Base-by-base conservation (phyloP, 2,329 filamentous ascomycete species). In the Aspergillus eucalypticola region DNA sequence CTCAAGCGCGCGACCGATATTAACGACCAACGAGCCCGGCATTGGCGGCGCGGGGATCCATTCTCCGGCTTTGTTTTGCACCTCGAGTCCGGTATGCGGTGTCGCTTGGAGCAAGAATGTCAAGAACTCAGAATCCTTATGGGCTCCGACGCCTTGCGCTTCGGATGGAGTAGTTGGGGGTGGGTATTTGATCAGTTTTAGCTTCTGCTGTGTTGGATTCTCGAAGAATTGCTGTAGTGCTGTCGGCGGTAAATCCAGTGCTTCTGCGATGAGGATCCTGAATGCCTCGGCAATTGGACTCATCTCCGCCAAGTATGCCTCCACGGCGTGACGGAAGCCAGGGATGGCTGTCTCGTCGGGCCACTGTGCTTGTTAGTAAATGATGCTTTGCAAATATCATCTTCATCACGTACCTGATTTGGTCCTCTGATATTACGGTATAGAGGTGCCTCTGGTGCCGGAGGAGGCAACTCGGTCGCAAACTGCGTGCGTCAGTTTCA, bases 91-190 rank as follows among this genome's bases (percentile, higher is more conserved):
- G 4, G 74, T 76, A 29, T 76, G 74, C 1, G 73, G 71, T 2
- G 71, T 71, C 39, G 79, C 80, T 61, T 82, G 81, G 10, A 77
- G 75, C 2, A 83, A 72, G 56, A 82, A 80, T 1, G 81, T 83
- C 59, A 83, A 79, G 58, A 79, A 80, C 50, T 81, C 76, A 29
- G 80, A 79, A 60, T 83, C 81, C 7, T 81, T 83, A 59, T 83
- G 81, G 0, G 81, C 75, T 8, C 74, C 74, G 6, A 75, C 76
- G 4, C 78, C 78, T 56, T 79, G 75, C 5, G 71, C 68, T 27
- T 80, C 62, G 13, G 63, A 59, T 2, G 61, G 61, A 13, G 62
- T 56, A 3, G 69, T 50, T 29, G 75, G 74, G 19, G 69, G 68
- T 7, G 79, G 81, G 57, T 83, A 83, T 61, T 80, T 79, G 57